Base-by-base conservation (phyloP, 768 basidiomycete species). In the Hypholoma fasciculare region DNA sequence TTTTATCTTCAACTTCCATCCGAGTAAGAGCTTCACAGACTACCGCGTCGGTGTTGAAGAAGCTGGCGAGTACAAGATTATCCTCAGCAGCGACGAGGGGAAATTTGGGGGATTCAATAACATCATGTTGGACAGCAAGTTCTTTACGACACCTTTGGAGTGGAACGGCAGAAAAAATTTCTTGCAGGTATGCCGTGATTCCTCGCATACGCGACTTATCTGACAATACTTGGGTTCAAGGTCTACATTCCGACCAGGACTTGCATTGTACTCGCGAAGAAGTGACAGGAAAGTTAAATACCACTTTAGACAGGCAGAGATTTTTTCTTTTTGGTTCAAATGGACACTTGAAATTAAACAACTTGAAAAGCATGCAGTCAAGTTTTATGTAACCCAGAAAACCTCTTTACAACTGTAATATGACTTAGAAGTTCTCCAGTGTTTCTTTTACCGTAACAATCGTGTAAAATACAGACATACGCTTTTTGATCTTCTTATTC, bases 1-100 rank as follows among this genome's bases (percentile, higher is more conserved):
- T 46, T 99, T 98, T 78, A 80, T 98, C 65, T 98, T 97, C 84
- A 98, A 99, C 76, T 96, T 98, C 82, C 88, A 98, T 77, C 88
- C 93, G 5, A 85, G 82, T n/a, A 72, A 91, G 40, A 96, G 94
- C 59, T 99, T 87, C 77, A 85, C 87, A 46, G 94, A 98, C 72
- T 99, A 98, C 74, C 87, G 95, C 48, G 88, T 98, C 52, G 97
- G 97, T 5, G 85, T 96, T 19, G 88, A 98, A 37, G 82, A 73
- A 49, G 74, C 90, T 26, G 97, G 97, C 9, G 87, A 95, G 72
- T 98, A 98, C 73, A 78, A 75, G 49, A 82, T 94, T 60, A 76
- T 93, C 3, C 76, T 99, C 51, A 87, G 80, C 59, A 94, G 87
- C 63, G 97, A 99, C 69, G 93, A 96, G 70, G 84, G 85, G 69